Conservation (phyloP, 257 asterid genomes). For the Ballota nigra region DNA sequence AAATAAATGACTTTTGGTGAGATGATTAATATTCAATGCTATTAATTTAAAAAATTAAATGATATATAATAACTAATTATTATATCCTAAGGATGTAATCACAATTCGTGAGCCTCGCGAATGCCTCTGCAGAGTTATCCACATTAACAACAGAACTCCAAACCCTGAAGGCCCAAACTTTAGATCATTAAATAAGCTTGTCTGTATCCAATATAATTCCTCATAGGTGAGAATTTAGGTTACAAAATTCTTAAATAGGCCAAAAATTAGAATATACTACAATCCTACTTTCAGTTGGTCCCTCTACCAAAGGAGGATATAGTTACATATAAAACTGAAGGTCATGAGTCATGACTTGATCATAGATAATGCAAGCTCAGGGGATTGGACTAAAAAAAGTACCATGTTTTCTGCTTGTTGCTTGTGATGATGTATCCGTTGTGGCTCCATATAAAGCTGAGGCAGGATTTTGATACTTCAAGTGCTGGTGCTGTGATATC, state of each 20-base stretch:
- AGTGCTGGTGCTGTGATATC: constrained; percentile 45
- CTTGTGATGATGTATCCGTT: constrained; percentile 40
- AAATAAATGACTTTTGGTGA: neutral
- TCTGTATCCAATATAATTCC: too few species aligned
- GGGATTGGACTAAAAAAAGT: constrained; percentile 27
- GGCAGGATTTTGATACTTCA: constrained; percentile 67
- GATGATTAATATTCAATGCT: too few species aligned
- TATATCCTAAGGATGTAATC: neutral
- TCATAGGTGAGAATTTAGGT: too few species aligned
- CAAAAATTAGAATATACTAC: constrained; percentile 1
- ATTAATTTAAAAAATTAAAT: too few species aligned
- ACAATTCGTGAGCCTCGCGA: neutral
- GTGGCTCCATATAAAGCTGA: constrained; percentile 70
- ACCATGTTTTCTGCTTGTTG: constrained; percentile 48
- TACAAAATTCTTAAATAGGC: neutral
- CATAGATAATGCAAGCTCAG: neutral
- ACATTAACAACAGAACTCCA: neutral
- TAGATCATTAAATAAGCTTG: too few species aligned
- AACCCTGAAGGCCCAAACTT: neutral
- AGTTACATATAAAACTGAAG: neutral
- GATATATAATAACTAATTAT: too few species aligned
- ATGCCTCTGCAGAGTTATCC: neutral
- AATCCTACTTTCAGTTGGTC: neutral
- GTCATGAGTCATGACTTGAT: constrained; percentile 10
- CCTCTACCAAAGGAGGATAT: neutral